phyloP scores from a whole-genome alignment of 257 asterid species.

The Hygrophila difformis region DNA sequence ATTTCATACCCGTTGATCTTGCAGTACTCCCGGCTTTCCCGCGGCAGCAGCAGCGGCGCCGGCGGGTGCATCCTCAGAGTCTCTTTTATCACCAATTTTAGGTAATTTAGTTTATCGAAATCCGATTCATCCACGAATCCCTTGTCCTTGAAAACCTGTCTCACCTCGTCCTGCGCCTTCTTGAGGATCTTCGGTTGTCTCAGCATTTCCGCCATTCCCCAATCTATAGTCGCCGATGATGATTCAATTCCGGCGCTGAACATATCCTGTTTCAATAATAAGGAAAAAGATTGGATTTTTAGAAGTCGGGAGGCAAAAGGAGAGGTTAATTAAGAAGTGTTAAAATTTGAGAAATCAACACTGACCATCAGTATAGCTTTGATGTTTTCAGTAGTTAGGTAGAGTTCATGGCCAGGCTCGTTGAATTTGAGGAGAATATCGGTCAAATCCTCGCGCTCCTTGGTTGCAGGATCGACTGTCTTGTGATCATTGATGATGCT shows the following conservation, averaged over 20 bases:
- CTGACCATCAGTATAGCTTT: conserved; percentile 17
- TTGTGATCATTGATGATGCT: neutral
- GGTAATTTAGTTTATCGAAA: conserved; percentile 1
- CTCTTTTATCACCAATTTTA: conserved; percentile 7
- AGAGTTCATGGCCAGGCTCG: neutral
- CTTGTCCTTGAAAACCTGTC: conserved; percentile 2
- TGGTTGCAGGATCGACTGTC: neutral
- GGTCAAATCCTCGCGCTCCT: conserved; percentile 17
- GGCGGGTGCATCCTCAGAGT: conserved; percentile 16
- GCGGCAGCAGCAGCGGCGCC: conserved; percentile 6
- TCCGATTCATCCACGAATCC: neutral
- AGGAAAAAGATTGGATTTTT: too few relatives aligned
- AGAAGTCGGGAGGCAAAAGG: too few relatives aligned
- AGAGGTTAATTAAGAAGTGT: too few relatives aligned
- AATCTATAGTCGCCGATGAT: conserved; percentile 10
- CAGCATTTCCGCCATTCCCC: conserved; percentile 8
- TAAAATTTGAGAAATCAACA: neutral
- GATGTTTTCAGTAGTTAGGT: conserved; percentile 9
- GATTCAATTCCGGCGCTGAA: conserved; percentile 18
- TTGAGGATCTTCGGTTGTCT: conserved; percentile 1
- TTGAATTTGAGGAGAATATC: conserved; percentile 20
- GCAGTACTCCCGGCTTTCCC: conserved; percentile 10
- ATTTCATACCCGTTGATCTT: conserved; percentile 10
- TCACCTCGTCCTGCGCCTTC: conserved; percentile 9
- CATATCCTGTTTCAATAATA: conserved; percentile 9